phyloP scores from a whole-genome alignment of 306 rosid species.

The Quercus gilva region DNA sequence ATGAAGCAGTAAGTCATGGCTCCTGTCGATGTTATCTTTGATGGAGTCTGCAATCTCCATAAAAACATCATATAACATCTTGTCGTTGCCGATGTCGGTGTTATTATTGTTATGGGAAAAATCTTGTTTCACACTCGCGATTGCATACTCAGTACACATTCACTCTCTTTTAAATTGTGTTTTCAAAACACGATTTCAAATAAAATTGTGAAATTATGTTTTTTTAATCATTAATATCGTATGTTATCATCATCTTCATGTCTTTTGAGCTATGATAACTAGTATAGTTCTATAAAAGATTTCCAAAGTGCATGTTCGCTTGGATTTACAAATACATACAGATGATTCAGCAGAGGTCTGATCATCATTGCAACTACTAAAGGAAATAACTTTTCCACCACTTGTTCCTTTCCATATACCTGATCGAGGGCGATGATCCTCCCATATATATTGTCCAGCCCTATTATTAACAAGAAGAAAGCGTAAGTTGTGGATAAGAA shows the following conservation, averaged over 20 bases:
- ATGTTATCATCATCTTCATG: neutral
- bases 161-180: too few species aligned
- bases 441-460: slow-evolving; percentile 82
- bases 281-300: neutral
- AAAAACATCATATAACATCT: neutral
- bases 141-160: too few species aligned
- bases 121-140: too few species aligned
- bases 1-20: slow-evolving; percentile 97
- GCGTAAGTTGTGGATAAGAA: too few species aligned
- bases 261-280: neutral
- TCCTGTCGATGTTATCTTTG: slow-evolving; percentile 90
- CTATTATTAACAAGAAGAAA: slow-evolving; percentile 31
- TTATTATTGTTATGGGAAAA: neutral
- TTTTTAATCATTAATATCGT: too few species aligned
- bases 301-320: neutral
- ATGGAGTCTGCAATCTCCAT: slow-evolving; percentile 65
- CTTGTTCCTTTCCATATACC: slow-evolving; percentile 90
- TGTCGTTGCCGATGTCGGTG: neutral
- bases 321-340: slow-evolving; percentile 47
- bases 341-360: slow-evolving; percentile 97
- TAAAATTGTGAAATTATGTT: too few species aligned
- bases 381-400: slow-evolving; percentile 91
- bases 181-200: too few species aligned
- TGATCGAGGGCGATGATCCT: slow-evolving; percentile 94
- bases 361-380: slow-evolving; percentile 88